Evolutionary conservation across 2,329 filamentous ascomycete genomes (phyloP), one percentile per base, ranked within the genome.

Genomic region (Diaporthe humulicola): DNA sequence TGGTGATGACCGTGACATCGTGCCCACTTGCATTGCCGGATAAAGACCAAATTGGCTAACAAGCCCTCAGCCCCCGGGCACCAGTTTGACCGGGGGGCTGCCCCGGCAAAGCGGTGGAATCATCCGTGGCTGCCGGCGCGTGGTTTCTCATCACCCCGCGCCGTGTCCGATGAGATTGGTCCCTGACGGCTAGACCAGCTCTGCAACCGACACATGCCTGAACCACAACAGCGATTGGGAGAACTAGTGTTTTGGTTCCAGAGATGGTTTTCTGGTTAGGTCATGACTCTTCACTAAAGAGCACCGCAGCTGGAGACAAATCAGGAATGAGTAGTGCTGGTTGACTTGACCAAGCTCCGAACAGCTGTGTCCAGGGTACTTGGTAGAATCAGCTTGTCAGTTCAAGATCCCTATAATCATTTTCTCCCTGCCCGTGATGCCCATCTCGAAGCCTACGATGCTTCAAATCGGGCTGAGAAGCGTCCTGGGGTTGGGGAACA

Each of bases 1-100:
- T 40, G 48, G 45, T 19, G 40, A 69, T 69, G 48, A 69, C 48
- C 22, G 64, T 69, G 33, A 69, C 64, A 69, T 69, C 64, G 61
- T 67, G 61, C 61, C 61, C 42, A 66, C 22, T 19, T 14, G 45
- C 15, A 52, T 69, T 54, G 33, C 48, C 64, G 48, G 64, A 25
- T 54, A 54, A 69, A 69, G 64, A 54, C 45, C 28, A 7, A 69
- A 54, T 40, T 52, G n/a, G 64, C 64, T 69, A 25, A 69, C 48
- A 40, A 40, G 33, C 64, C 64, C 48, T 30, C 33, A 69, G 64
- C 45, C 48, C 64, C 45, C n/a, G n/a, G n/a, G 33, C 15, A 17
- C 45, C 33, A 52, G 22, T 14, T 38, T 33, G 64, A 67, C 64
- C 30, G 45, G 45, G 45, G 45, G 22, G 25, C 10, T 45, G 45